Conservation (phyloP, 495 filamentous ascomycete genomes). For the Bryoglossum gracile region DNA sequence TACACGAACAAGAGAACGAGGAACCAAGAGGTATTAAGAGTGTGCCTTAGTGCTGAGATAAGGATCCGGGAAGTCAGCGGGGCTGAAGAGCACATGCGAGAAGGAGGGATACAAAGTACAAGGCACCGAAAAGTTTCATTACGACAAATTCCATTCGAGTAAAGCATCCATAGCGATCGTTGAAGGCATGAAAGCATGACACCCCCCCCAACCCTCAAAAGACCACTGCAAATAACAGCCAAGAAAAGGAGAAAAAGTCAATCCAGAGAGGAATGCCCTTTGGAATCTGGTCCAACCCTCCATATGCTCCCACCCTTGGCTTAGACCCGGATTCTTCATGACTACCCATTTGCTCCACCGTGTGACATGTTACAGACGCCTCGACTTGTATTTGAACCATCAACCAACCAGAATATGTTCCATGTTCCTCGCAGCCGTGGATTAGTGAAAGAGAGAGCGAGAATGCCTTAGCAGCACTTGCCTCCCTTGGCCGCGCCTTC, state of each 20-base stretch:
- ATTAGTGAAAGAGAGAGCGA: constrained; percentile 2
- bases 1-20: too few relatives aligned
- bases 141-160: constrained; percentile 18
- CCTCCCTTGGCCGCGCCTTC: constrained; percentile 72
- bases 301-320: constrained; percentile 20
- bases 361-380: constrained; percentile 28
- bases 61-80: too few relatives aligned
- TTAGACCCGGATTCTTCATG: constrained; percentile 26
- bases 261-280: constrained; percentile 19
- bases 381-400: constrained; percentile 24
- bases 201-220: constrained; percentile 24
- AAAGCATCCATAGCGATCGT: constrained; percentile 19
- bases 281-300: neutral
- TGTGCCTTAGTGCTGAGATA: too few relatives aligned
- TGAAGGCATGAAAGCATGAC: constrained; percentile 30
- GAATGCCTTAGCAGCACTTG: constrained; percentile 67
- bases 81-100: neutral
- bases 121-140: constrained; percentile 4
- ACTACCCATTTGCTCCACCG: constrained; percentile 26
- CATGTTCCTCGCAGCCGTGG: constrained; percentile 4
- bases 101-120: neutral
- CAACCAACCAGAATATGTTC: constrained; percentile 22
- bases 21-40: too few relatives aligned
- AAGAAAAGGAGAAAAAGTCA: constrained; percentile 31
- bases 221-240: constrained; percentile 26